Base-by-base conservation (phyloP, 257 asterid genomes). In the Nicotiana attenuata region DNA sequence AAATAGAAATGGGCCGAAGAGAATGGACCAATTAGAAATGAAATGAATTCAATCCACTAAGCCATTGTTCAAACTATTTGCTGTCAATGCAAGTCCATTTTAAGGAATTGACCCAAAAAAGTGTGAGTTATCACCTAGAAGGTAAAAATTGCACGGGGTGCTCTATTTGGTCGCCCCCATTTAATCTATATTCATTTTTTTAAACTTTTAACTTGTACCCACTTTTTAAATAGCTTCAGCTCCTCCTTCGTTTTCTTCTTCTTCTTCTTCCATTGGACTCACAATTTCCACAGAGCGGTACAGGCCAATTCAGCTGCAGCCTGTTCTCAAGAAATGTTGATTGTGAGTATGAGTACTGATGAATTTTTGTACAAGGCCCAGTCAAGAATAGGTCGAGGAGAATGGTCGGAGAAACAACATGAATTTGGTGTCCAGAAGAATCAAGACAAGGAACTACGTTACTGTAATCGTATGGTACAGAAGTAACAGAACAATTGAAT, bases 401-500 rank as follows among this genome's bases (percentile, higher is more conserved):
- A 0, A 0, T 1, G 41, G 57, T 20, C 3, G 20, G 20, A 11
- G n/a, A 0, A 41, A 69, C 59, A 10, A 35, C 78, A 41, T 6
- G 0, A 0, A 11, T 7, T 41, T 20, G 20, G 78, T 69, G 20
- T 20, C 77, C 31, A 68, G 77, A 2, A 10, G 77, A 35, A n/a
- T 20, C 59, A 69, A 69, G 78, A 41, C 78, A 69, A 10, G 59
- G 57, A 41, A 69, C 20, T 9, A 11, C 22, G 33, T 2, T 6
- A 67, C 0, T 0, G 35, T 9, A 3, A 50, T 1, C 5, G 11
- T 50, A 50, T 50, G 16, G 60, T 71, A 10, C 20, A 22, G n/a
- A n/a, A n/a, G n/a, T n/a, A n/a, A n/a, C n/a, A n/a, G 78, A 71
- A 71, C 78, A 71, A 45, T 71, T 45, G 20, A 71, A 71, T 22